Evolutionary conservation across 345 rosid genomes (phyloP), one percentile per base, ranked within the genome.

Genomic region (Bruguiera sexangula): DNA sequence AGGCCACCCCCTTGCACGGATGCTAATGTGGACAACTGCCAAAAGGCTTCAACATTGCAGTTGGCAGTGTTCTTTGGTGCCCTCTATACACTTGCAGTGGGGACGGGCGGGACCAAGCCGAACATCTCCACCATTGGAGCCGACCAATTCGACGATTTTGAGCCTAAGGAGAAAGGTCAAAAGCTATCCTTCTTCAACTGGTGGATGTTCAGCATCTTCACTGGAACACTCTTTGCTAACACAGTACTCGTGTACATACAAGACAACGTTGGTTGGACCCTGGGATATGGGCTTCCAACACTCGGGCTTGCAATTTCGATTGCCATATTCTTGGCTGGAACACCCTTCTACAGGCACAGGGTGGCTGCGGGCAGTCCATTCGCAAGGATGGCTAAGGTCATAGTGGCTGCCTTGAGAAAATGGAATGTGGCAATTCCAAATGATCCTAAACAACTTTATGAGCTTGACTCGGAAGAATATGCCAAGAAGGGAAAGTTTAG

Each of bases 161-260:
- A 95, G 10, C 86, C 88, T 0, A 90, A 82, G 62, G 97, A 95
- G 82, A 95, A 92, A 80, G 73, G 60, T 58, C 81, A 81, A 0
- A 95, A 92, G 79, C 83, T 88, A 29, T 91, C 98, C 31, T 94
- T 91, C 86, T 94, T 94, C 92, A 94, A 91, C 55, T 94, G 97
- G 98, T 95, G 99, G 97, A 84, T 88, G 96, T 92, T 95, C 74
- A 83, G 96, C 83, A 90, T 92, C 60, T 94, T 92, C 78, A 80
- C 82, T 56, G 99, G 99, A 19, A 88, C 92, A 21, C 87, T 95
- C 48, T 91, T 95, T 31, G 96, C 97, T 53, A 87, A 92, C 81
- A 89, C 96, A 0, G 56, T 87, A 11, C 92, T 92, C 31, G 97
- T 95, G 6, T 95, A 92, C 73, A 76, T 92, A 62, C 97, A 95